Conservation (phyloP, 306 rosid genomes). For the Cyamopsis tetragonoloba region DNA sequence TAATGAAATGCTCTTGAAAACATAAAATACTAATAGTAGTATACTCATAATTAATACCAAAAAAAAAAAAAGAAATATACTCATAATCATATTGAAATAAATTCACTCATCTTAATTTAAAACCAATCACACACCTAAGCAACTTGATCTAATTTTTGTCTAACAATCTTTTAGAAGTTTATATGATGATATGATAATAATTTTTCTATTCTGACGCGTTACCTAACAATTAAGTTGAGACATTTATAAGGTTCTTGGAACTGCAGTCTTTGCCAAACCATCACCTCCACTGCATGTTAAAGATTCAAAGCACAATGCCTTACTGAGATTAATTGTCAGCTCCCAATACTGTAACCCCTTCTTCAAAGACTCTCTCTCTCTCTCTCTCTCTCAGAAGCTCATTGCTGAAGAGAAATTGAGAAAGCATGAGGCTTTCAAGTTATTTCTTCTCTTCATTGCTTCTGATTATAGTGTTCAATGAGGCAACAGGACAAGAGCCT, state of each 20-base stretch:
- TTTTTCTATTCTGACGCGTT: slow-evolving; percentile 22
- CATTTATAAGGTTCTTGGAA: slow-evolving; percentile 36
- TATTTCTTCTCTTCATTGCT: slow-evolving; percentile 26
- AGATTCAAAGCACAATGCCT: slow-evolving; percentile 18
- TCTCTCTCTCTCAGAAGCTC: slow-evolving; percentile 13
- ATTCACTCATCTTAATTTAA: too few species aligned
- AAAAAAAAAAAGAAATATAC: too few species aligned
- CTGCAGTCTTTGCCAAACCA: slow-evolving; percentile 1
- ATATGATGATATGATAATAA: not conserved
- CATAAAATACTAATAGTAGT: too few species aligned
- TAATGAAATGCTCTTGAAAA: too few species aligned
- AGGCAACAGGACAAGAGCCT: slow-evolving; percentile 50
- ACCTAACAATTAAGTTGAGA: not conserved
- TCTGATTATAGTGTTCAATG: slow-evolving; percentile 30
- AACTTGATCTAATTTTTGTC: too few species aligned
- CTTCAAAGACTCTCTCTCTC: slow-evolving; percentile 10
- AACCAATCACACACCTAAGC: too few species aligned
- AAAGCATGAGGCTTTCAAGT: slow-evolving; percentile 31
- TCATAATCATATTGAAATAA: too few species aligned
- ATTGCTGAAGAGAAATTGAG: slow-evolving; percentile 16
- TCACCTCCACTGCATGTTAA: slow-evolving; percentile 20
- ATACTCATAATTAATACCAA: too few species aligned
- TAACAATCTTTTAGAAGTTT: too few species aligned
- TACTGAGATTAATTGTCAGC: slow-evolving; percentile 9
- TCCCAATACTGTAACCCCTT: slow-evolving; percentile 31